phyloP scores from a whole-genome alignment of 2,329 filamentous ascomycete genomes.

The Westerdykella aurantiaca region DNA sequence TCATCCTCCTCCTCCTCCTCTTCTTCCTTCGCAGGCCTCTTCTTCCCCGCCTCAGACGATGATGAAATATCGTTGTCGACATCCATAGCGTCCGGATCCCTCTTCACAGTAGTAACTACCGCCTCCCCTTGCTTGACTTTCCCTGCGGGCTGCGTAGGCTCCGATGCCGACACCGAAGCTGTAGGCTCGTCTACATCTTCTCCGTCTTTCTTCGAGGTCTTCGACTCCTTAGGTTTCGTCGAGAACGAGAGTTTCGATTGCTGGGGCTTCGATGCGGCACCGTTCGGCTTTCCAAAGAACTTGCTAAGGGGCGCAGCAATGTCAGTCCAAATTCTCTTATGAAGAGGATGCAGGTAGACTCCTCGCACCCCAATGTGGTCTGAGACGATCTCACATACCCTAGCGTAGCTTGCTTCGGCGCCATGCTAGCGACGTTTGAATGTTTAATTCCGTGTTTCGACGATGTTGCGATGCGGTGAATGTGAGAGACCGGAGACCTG shows the following conservation, averaged over 20 bases:
- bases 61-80: slow-evolving; percentile 16
- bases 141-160: not conserved
- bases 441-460: not conserved
- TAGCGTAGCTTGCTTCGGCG: slow-evolving; percentile 70
- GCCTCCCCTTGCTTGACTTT: not conserved
- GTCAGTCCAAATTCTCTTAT: not conserved
- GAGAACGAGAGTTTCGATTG: slow-evolving; percentile 77
- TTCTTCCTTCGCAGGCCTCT: slow-evolving; percentile 24
- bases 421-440: slow-evolving; percentile 31
- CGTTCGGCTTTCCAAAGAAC: slow-evolving; percentile 70
- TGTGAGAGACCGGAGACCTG: slow-evolving; percentile 1
- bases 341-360: not conserved
- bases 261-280: slow-evolving; percentile 56
- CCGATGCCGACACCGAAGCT: slow-evolving; percentile 7
- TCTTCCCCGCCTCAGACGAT: slow-evolving; percentile 21
- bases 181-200: slow-evolving; percentile 15
- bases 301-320: slow-evolving; percentile 54
- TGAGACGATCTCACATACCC: slow-evolving; percentile 66
- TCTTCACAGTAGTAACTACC: slow-evolving; percentile 4
- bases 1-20: slow-evolving; percentile 33
- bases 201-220: slow-evolving; percentile 10
- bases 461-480: not conserved
- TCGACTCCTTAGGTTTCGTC: slow-evolving; percentile 45
- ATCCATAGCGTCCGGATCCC: slow-evolving; percentile 19
- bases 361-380: not conserved